Base-by-base conservation (phyloP, 208 protist genomes). In the Crithidia sp. region DNA sequence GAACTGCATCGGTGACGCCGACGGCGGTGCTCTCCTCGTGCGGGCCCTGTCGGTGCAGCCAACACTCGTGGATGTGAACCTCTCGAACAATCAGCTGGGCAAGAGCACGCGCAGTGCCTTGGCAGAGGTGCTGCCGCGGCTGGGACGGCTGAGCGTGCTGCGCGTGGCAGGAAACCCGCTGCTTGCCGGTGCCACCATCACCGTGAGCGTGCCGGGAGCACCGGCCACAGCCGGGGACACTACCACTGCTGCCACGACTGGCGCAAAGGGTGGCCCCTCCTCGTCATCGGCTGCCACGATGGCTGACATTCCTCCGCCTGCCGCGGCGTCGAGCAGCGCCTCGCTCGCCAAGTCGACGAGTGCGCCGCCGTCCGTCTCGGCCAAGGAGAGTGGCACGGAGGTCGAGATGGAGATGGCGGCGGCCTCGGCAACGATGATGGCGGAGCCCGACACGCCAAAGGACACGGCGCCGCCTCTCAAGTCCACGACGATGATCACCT, bases 11-110 rank as follows among this genome's bases (percentile, higher is more conserved):
- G 64, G 82, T 7, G 87, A 94, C 65, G 82, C 89, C 45, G 71
- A 76, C 7, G 95, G 92, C 40, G 87, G 84, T 13, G 82, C 74
- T 3, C 67, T 65, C 17, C 83, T 98, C 28, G 64, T 95, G 49
- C 58, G 53, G 14, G 79, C 82, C 7, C 57, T 97, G 12, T 64
- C 62, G 16, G 39, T 81, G 39, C 90, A 96, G 41, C 71, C 81
- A 9, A 67, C 79, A 36, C 71, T 97, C 50, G 71, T 64, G 14
- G 66, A 85, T n/a, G 47, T 98, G 10, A 71, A 94, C 66, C 50
- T 98, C 13, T 79, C 79, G 17, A 81, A 88, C 79, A 98, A 97
- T 63, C 49, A 62, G 14, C 81, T 98, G n/a, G 86, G 82, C 9
- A n/a, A 52, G 0, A 73, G 72, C 39, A 84, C 87, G 4, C 81